Evolutionary conservation across 2,329 filamentous ascomycete species (phyloP).

Genomic region (Calonectria fujianensis): DNA sequence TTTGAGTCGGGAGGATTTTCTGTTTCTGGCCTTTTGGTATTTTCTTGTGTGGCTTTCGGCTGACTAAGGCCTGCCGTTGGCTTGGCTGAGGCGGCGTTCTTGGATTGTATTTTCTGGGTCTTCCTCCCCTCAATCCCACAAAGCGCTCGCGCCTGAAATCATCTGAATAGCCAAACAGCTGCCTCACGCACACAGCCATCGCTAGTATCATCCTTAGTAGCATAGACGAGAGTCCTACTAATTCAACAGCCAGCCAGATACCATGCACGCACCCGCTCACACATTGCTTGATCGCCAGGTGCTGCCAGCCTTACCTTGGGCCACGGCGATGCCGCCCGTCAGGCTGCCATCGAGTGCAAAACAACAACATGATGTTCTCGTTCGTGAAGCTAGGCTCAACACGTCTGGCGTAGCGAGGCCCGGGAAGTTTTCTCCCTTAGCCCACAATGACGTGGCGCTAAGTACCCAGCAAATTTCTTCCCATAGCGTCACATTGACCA

Average conservation of each 20-base stretch:
- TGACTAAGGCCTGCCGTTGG: no score
- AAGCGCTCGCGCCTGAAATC: not conserved
- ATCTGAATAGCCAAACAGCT: not conserved
- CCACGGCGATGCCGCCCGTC: no score
- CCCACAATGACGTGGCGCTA: not conserved
- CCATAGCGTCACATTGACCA: not conserved
- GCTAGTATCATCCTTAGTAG: not conserved
- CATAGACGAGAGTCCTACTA: not conserved
- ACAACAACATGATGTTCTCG: not conserved
- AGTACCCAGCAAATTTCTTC: not conserved
- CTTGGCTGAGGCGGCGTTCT: no score
- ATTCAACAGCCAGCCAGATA: no score
- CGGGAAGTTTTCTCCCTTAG: not conserved
- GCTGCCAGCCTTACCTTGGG: no score
- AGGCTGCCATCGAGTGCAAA: no score
- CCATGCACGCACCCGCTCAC: not conserved
- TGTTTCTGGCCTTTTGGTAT: no score
- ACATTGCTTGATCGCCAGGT: not conserved
- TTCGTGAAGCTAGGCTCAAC: not conserved
- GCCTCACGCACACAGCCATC: not conserved
- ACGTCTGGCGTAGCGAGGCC: not conserved
- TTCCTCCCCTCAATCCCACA: no score
- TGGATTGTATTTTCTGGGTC: no score
- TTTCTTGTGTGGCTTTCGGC: no score
- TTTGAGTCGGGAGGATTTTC: no score